phyloP scores from a whole-genome alignment of 208 protist genomes.

The Leishmania major region DNA sequence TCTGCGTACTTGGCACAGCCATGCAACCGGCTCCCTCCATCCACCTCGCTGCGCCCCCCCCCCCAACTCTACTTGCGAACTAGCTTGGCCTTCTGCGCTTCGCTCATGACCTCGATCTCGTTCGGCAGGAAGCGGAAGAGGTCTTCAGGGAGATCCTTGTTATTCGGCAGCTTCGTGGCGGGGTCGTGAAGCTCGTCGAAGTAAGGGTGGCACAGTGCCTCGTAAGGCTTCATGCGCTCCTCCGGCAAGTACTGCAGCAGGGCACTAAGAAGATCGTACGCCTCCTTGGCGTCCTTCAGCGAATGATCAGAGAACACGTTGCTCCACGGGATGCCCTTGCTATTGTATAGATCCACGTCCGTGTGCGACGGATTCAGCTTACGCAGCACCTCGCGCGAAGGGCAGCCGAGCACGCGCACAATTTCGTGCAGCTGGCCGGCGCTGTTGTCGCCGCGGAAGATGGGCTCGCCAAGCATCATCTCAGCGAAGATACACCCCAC shows the following conservation, averaged over 20 bases:
- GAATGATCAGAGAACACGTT: constrained; percentile 57
- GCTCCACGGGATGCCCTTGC: constrained; percentile 56
- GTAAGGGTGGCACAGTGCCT: constrained; percentile 96
- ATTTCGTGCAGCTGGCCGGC: constrained; percentile 98
- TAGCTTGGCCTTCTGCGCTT: constrained; percentile 59
- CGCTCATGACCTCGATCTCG: constrained; percentile 73
- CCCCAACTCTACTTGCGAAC: constrained; percentile 22
- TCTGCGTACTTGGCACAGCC: not conserved
- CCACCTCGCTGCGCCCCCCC: not conserved
- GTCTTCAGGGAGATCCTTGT: constrained; percentile 59
- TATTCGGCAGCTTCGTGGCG: constrained; percentile 67
- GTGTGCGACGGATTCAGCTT: constrained; percentile 66
- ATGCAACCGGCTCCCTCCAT: not conserved
- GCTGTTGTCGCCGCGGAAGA: constrained; percentile 99
- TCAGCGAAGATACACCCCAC: constrained; percentile 99
- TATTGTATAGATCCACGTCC: constrained; percentile 57
- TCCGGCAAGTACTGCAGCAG: constrained; percentile 96
- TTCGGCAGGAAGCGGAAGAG: constrained; percentile 70
- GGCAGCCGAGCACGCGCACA: constrained; percentile 96
- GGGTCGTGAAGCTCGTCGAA: constrained; percentile 97
- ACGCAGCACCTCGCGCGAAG: constrained; percentile 69
- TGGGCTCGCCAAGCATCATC: constrained; percentile 99
- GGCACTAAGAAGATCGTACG: constrained; percentile 94
- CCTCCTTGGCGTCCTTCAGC: constrained; percentile 48
- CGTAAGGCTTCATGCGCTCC: constrained; percentile 82